These are phyloP conservation scores for Aquilaria agallochum DNA, from an alignment of 441 rosid species.

Conservation along the genomic window DNA sequence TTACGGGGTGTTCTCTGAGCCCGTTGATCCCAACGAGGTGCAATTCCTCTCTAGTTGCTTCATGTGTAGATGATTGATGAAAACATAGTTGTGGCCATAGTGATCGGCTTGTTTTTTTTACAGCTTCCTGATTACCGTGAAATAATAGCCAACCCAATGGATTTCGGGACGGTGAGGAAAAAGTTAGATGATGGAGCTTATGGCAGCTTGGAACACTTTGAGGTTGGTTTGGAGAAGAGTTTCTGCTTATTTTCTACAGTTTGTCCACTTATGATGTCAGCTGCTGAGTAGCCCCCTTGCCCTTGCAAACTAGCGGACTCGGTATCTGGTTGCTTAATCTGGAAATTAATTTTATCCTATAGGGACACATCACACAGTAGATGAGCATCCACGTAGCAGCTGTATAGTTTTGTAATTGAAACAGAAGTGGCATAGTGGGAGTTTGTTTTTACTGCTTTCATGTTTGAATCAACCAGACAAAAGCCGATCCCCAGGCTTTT, in stretches of 20 bases:
- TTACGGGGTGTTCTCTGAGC: constrained; percentile 91
- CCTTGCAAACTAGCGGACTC: too few relatives aligned
- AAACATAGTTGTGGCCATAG: constrained; percentile 10
- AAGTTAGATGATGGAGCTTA: constrained; percentile 62
- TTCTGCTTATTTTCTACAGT: constrained; percentile 6
- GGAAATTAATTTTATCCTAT: too few relatives aligned
- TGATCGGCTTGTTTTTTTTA: constrained; percentile 18
- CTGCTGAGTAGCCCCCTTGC: too few relatives aligned
- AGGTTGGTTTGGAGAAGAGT: constrained; percentile 39
- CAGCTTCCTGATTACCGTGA: constrained; percentile 95
- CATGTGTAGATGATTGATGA: constrained; percentile 1
- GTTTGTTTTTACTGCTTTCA: too few relatives aligned
- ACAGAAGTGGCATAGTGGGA: too few relatives aligned
- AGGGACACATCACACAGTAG: too few relatives aligned
- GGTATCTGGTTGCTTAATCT: constrained; percentile 2
- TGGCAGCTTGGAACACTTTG: constrained; percentile 69
- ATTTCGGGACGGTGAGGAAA: constrained; percentile 69
- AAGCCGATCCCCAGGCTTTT: too few relatives aligned
- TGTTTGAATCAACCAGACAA: too few relatives aligned
- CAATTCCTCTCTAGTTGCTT: constrained; percentile 15
- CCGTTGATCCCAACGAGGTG: constrained; percentile 92
- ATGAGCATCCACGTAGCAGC: too few relatives aligned
- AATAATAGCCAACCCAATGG: constrained; percentile 78
- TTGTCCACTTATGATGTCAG: too few relatives aligned
- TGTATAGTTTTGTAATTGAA: too few relatives aligned